Base-by-base conservation (phyloP, 202 grass and related monocot species). In the Dendrocalamus latiflorus region DNA sequence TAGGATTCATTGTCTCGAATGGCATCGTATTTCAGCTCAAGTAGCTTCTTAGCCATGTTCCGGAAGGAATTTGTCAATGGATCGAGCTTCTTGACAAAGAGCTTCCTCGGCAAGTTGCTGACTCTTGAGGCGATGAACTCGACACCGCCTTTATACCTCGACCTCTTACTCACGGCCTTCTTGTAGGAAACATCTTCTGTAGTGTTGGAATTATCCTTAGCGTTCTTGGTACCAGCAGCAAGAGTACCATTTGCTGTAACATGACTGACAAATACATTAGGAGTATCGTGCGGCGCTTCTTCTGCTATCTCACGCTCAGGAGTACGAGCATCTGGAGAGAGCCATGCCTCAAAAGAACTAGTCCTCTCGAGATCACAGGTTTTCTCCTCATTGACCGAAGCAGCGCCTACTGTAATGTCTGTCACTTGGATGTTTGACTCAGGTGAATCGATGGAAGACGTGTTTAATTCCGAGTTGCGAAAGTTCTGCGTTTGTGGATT, bases 51-150 rank as follows among this genome's bases (percentile, higher is more conserved):
- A 2, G 81, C 67, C 57, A 85, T 85, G 54, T 82, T 51, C 21
- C 47, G 49, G 44, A 92, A 80, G 47, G 87, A 82, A 66, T 42
- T 30, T n/a, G 84, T 70, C 26, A 85, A 75, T n/a, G 70, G 59
- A 42, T 86, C 86, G n/a, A 70, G 61, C 62, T 45, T 83, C 59
- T 65, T 73, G 25, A 2, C 16, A 28, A 64, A 26, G 20, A 84
- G 63, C 49, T 90, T 83, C 34, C 65, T 70, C 28, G 63, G 54
- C 13, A 65, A 39, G 13, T 25, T 61, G 57, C 83, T 55, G 21
- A 30, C 15, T 58, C 76, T 86, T 6, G 68, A 70, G 49, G 81
- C 16, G 42, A 82, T 36, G 25, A 63, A 34, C 51, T 70, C 64
- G 4, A 72, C 58, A 34, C 51, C 39, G 8, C 70, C 87, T 45